Evolutionary conservation across 768 basidiomycete genomes (phyloP).

Genomic region (Rhodotorula sphaerocarpa): DNA sequence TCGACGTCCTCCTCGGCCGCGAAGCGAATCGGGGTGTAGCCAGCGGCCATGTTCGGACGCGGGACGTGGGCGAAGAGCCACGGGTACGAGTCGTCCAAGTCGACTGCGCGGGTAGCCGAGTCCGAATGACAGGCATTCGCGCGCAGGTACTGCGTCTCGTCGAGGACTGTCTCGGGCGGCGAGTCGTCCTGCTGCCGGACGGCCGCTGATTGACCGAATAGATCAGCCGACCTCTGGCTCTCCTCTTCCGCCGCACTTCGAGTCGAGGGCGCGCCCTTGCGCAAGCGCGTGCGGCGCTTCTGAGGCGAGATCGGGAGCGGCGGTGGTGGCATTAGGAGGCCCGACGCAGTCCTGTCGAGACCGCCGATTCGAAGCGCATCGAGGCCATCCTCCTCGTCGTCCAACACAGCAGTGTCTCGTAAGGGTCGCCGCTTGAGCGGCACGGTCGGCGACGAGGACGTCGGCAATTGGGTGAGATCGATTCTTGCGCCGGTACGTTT

Average conservation of each 20-base stretch:
- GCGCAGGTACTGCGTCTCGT: conserved; percentile 31
- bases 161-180: conserved; percentile 3
- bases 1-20: not conserved
- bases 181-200: too few relatives aligned
- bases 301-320: not conserved
- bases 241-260: not conserved
- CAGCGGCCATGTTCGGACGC: too few relatives aligned
- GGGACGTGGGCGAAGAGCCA: too few relatives aligned
- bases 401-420: not conserved
- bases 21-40: too few relatives aligned
- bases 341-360: conserved; percentile 5
- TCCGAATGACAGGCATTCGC: too few relatives aligned
- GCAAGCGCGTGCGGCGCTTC: not conserved
- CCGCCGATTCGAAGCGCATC: not conserved
- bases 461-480: conserved; percentile 7
- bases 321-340: conserved; percentile 23
- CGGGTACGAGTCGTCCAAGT: not conserved
- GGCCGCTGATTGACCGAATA: too few relatives aligned
- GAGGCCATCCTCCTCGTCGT: not conserved
- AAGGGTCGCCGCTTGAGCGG: not conserved
- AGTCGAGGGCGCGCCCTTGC: conserved; percentile 8
- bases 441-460: conserved; percentile 3
- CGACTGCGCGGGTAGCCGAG: too few relatives aligned
- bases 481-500: not conserved
- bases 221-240: not conserved